phyloP scores from a whole-genome alignment of 768 basidiomycete genomes.

The Termitomyces sp. region DNA sequence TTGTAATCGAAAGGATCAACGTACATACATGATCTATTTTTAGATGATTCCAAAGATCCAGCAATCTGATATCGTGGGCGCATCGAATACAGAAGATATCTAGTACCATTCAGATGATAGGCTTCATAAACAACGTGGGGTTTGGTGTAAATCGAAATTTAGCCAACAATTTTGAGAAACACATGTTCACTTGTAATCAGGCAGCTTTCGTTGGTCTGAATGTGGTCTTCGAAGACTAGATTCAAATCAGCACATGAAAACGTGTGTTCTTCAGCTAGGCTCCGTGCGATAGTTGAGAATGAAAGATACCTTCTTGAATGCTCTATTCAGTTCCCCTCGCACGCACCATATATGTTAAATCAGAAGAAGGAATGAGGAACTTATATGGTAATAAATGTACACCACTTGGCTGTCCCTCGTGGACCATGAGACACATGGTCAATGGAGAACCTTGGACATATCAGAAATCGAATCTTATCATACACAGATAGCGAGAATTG shows the following conservation, averaged over 20 bases:
- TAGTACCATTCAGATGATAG: background rate
- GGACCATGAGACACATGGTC: background rate
- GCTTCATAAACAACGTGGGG: background rate
- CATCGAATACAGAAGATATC: background rate
- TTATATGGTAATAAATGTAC: background rate
- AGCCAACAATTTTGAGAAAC: background rate
- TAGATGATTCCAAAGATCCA: background rate
- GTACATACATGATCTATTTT: constrained; percentile 3
- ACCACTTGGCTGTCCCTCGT: background rate
- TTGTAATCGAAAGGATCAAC: background rate
- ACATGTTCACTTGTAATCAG: background rate
- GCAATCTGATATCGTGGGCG: background rate
- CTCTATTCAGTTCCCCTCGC: background rate
- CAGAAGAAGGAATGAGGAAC: background rate
- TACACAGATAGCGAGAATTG: background rate
- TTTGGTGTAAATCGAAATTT: background rate
- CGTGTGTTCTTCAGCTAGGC: background rate
- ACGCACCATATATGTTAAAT: background rate
- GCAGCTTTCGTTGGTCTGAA: background rate
- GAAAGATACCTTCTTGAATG: background rate
- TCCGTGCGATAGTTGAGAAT: background rate
- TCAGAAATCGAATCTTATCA: background rate
- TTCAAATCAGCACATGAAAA: background rate
- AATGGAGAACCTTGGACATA: background rate
- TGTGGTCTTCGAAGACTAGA: background rate